These are phyloP conservation scores for Pleurozium schreberi DNA, from an alignment of 225 moss, liverwort and hornwort genomes.

Conservation along the genomic window DNA sequence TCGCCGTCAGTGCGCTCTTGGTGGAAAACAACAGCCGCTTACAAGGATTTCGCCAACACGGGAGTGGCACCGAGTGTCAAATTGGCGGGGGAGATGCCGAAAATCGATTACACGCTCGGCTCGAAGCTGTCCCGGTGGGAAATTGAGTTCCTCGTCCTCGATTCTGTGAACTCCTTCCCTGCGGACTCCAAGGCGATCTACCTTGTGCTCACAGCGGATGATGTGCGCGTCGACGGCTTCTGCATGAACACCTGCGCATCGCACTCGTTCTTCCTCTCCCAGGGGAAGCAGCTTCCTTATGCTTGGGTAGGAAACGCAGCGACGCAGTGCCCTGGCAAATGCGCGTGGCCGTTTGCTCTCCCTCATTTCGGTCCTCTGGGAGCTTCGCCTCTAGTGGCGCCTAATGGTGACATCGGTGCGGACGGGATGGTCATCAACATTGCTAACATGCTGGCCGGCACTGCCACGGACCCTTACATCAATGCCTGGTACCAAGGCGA, in stretches of 20 bases:
- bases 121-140: slow-evolving; percentile 27
- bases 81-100: slow-evolving; percentile 32
- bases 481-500: slow-evolving; percentile 74
- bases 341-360: slow-evolving; percentile 68
- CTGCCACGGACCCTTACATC: slow-evolving; percentile 64
- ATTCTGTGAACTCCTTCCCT: slow-evolving; percentile 16
- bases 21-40: slow-evolving; percentile 73
- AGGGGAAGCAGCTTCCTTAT: slow-evolving; percentile 48
- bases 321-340: slow-evolving; percentile 62
- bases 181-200: slow-evolving; percentile 45
- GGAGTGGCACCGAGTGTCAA: slow-evolving; percentile 18
- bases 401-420: slow-evolving; percentile 60
- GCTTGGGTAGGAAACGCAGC: slow-evolving; percentile 73
- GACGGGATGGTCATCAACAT: slow-evolving; percentile 86
- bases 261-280: slow-evolving; percentile 33
- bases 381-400: slow-evolving; percentile 23
- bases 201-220: slow-evolving; percentile 50
- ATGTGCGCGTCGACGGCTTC: slow-evolving; percentile 53
- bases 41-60: slow-evolving; percentile 42
- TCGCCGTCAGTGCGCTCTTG: slow-evolving; percentile 51
- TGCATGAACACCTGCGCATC: slow-evolving; percentile 60
- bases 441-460: slow-evolving; percentile 52
- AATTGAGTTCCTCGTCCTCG: slow-evolving; percentile 43
- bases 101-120: slow-evolving; percentile 21
- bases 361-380: slow-evolving; percentile 34